A percentile compares a stretch with the other conserved stretches of the same genome.
Evolutionary conservation across 202 grass and related monocot genomes (phyloP).

Genomic region (Carex sylvatica): DNA sequence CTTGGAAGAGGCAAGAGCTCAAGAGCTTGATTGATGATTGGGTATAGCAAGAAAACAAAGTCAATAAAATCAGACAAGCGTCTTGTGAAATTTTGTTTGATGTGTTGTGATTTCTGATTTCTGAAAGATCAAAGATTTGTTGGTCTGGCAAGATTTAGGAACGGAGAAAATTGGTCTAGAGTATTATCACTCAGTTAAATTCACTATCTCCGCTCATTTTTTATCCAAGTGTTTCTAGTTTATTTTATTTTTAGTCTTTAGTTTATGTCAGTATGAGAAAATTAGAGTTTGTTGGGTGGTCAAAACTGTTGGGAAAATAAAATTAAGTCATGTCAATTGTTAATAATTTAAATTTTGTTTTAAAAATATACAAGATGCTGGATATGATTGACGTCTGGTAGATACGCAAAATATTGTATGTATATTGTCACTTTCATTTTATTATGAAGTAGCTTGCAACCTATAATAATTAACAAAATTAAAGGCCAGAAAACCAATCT

Average conservation of each 20-base stretch:
- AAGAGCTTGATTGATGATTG: neutral
- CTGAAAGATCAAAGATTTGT: neutral
- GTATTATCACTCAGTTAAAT: neutral
- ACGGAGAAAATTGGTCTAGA: neutral
- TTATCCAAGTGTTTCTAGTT: neutral
- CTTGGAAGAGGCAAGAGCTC: neutral
- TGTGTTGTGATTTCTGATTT: neutral
- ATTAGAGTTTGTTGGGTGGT: neutral
- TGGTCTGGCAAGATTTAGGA: neutral
- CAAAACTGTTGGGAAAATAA: neutral
- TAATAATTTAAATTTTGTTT: neutral
- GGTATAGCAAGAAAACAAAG: neutral
- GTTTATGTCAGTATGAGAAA: neutral
- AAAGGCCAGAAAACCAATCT: neutral
- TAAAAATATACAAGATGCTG: neutral
- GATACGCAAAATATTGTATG: conserved; percentile 15
- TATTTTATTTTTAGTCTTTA: neutral
- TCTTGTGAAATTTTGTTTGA: neutral
- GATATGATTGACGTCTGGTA: conserved; percentile 6
- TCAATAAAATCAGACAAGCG: neutral
- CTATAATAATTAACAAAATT: neutral
- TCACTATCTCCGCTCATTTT: neutral
- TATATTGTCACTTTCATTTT: conserved; percentile 15
- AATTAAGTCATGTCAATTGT: neutral
- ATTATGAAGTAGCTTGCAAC: neutral